Base-by-base conservation (phyloP, 768 basidiomycete genomes). In the Boletus rubroflammeus region DNA sequence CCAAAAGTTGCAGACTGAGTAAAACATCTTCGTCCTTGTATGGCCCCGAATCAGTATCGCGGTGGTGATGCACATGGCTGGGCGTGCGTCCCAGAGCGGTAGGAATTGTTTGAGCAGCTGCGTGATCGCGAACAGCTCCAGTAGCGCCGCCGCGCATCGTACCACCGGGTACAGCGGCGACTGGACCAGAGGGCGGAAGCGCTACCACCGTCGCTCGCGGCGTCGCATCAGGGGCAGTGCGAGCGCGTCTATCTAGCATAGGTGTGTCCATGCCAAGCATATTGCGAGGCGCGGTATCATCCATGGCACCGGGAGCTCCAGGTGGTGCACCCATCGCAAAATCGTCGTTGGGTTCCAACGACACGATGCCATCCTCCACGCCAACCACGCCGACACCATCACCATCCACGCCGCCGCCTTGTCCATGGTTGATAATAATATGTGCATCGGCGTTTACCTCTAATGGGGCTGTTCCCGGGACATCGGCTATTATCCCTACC, bases 11-110 rank as follows among this genome's bases (percentile, higher is more conserved):
- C 13, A 99, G 74, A 19, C 88, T 84, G 9, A 95, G 81, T 2
- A 98, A 76, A 0, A 98, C 92, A 58, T 97, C 95, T 63, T 99
- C 96, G 67, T 98, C 94, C 26, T 92, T 82, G 72, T 95, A 97
- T 0, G 88, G 90, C 0, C 88, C 88, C 0, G 72, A 63, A 23
- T 78, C 78, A 1, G 53, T 10, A 25, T 76, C 73, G 43, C 75
- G 75, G 21, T 73, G 67, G 43, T 77, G 74, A 50, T 76, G 73
- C 35, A 67, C 63, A 46, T 77, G 78, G 38, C 56, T 67, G 1
- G 68, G 53, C 9, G 54, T 48, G 46, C 61, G 69, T 21, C 67
- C 61, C 0, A 65, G 26, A 4, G 56, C 31, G 11, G 57, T 58
- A 2, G 68, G 58, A 39, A 59, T 23, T 8, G 60, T 46, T 35